Conservation (phyloP, 345 rosid species). For the Eucalyptus sp. region DNA sequence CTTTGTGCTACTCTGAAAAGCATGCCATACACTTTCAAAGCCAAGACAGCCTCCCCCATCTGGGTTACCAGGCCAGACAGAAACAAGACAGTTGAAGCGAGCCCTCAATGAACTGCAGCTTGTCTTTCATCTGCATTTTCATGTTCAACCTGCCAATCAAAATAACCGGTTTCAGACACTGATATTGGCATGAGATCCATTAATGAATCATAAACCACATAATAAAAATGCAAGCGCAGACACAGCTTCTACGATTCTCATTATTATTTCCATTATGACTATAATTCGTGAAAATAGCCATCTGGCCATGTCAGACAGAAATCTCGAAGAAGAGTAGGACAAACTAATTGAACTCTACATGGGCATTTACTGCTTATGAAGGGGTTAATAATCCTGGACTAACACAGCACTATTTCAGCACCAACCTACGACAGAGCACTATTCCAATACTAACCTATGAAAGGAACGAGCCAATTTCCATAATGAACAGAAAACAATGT, state of each 20-base stretch:
- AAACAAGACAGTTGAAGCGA: background rate
- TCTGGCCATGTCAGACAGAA: background rate
- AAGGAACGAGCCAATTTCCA: too few species aligned
- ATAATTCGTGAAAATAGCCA: background rate
- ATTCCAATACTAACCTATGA: too few species aligned
- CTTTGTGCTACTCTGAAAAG: background rate
- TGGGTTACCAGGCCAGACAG: background rate
- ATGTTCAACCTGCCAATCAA: constrained; percentile 37
- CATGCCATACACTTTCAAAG: background rate
- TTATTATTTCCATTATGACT: background rate
- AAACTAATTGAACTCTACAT: background rate
- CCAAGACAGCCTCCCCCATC: background rate
- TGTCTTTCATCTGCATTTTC: constrained; percentile 42
- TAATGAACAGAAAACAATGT: background rate
- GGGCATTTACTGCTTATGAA: background rate
- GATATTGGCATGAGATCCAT: background rate
- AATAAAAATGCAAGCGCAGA: background rate
- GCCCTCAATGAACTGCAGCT: constrained; percentile 15
- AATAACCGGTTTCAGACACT: background rate
- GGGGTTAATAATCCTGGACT: background rate
- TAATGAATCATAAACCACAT: background rate
- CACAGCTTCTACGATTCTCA: background rate
- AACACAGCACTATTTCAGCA: background rate
- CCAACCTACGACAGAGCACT: background rate
- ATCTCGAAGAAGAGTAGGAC: background rate